Base-by-base conservation (phyloP, 805 yeast species). In the Lachancea sp. region DNA sequence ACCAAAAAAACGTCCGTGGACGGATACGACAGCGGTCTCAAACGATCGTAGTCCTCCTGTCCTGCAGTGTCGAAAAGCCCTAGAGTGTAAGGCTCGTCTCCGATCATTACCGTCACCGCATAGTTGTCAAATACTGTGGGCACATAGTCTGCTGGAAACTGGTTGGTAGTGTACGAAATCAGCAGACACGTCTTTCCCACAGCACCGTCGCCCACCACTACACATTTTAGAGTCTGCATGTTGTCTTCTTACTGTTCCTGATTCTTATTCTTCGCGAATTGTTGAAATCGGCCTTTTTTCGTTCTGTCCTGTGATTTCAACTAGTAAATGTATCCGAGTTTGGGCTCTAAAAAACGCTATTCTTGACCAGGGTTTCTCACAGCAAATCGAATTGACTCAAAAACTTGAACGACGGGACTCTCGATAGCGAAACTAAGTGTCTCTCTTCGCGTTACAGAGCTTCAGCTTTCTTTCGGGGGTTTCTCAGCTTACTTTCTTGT, bases 171-270 rank as follows among this genome's bases (percentile, higher is more conserved):
- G 70, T 91, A 91, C 52, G 97, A 90, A 62, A 91, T 91, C 56
- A 93, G 77, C 52, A 93, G 79, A 72, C 98, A 91, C 16, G 98
- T 91, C 75, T 89, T 91, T 58, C 99, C 99, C 52, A 93, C 98
- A 57, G 98, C 98, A 86, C 99, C 99, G 71, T 93, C 99, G 54
- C 99, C 99, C 46, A 93, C 98, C 54, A 91, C 97, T 54, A 93
- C 98, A 76, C 98, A 93, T 71, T 91, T 91, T 67, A 85, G 67
- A 41, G 77, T 72, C 59, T 71, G 75, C 77, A 72, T 72, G 30
- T 39, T 57, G 26, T 16, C 27, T 38, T 37, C 34, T 30, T 40
- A 8, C 25, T 22, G 8, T 22, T 22, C 25, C n/a, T n/a, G n/a
- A n/a, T 22, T 22, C 25, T 22, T 22, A 8, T 22, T 22, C 8